These are phyloP conservation scores for Chalaropsis thielavioides DNA, from an alignment of 2,329 filamentous ascomycete species.

Conservation along the genomic window DNA sequence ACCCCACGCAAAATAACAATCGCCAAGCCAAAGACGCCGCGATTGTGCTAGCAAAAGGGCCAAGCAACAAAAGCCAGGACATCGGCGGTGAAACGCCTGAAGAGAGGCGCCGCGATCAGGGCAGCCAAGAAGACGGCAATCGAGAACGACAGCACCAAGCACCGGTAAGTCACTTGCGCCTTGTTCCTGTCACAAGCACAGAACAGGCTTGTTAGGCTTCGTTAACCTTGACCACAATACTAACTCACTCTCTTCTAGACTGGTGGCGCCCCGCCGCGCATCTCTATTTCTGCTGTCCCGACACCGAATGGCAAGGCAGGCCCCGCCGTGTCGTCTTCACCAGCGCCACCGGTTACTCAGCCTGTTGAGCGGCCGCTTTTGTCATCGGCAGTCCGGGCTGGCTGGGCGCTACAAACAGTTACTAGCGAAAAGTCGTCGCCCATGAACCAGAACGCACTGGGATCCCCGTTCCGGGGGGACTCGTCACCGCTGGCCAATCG, in stretches of 20 bases:
- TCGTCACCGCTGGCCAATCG: conserved; percentile 2
- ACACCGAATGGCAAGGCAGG: neutral
- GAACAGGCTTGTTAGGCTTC: too few relatives aligned
- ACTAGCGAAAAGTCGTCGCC: conserved; percentile 46
- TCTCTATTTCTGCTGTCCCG: neutral
- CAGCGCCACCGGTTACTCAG: neutral
- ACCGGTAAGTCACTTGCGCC: neutral
- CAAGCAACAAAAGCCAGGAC: neutral
- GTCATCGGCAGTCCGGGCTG: conserved; percentile 44
- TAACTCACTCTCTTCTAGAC: neutral
- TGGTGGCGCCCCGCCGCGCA: neutral
- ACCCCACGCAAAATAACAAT: neutral
- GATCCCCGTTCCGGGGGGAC: conserved; percentile 35
- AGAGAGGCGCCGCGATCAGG: neutral
- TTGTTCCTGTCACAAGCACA: too few relatives aligned
- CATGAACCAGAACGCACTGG: conserved; percentile 34
- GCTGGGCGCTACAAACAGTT: conserved; percentile 41
- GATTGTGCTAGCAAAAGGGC: neutral
- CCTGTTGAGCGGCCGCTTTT: conserved; percentile 24
- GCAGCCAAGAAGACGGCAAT: neutral
- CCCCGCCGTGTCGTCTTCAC: neutral
- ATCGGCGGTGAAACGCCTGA: neutral
- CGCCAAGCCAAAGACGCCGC: neutral
- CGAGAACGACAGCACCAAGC: neutral
- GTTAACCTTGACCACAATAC: neutral